Conservation (phyloP, 805 yeast species). For the Starmerella vitae region DNA sequence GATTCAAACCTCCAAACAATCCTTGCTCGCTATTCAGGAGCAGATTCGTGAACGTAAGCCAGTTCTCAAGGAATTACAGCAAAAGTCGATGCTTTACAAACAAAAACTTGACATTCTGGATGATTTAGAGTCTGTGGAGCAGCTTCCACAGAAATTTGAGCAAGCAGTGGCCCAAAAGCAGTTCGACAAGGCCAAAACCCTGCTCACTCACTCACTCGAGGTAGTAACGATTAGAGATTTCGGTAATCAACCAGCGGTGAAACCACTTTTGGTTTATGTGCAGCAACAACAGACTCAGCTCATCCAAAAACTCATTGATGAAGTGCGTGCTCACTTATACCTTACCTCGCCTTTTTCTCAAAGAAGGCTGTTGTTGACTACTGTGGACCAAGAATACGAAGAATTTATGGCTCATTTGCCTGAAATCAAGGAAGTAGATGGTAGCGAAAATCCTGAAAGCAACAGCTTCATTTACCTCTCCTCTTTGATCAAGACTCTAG, state of each 20-base stretch:
- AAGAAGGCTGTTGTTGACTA: slow-evolving; percentile 3
- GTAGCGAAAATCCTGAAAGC: slow-evolving; percentile 21
- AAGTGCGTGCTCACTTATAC: slow-evolving; percentile 56
- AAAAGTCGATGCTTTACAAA: slow-evolving; percentile 45
- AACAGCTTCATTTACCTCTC: slow-evolving; percentile 44
- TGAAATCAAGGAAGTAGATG: slow-evolving; percentile 6
- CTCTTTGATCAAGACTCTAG: slow-evolving; percentile 41
- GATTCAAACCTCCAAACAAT: slow-evolving; percentile 36
- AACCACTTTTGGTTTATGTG: slow-evolving; percentile 25
- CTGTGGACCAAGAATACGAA: slow-evolving; percentile 7
- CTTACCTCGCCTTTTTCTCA: slow-evolving; percentile 34
- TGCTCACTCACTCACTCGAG: slow-evolving; percentile 34
- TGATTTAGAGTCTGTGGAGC: slow-evolving; percentile 46
- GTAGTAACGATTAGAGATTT: slow-evolving; percentile 25
- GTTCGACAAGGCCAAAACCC: slow-evolving; percentile 49
- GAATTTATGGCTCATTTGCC: slow-evolving; percentile 12
- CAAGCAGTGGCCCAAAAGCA: slow-evolving; percentile 52
- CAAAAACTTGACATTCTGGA: slow-evolving; percentile 60
- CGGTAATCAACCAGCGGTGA: slow-evolving; percentile 24
- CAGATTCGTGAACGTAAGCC: slow-evolving; percentile 44
- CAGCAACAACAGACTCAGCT: slow-evolving; percentile 33
- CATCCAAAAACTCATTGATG: slow-evolving; percentile 64
- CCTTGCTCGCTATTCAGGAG: slow-evolving; percentile 36
- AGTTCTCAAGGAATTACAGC: slow-evolving; percentile 49
- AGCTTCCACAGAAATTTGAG: slow-evolving; percentile 52